These are phyloP conservation scores for Colletotrichum liaoningense DNA, from an alignment of 2,329 filamentous ascomycete genomes.

Conservation along the genomic window DNA sequence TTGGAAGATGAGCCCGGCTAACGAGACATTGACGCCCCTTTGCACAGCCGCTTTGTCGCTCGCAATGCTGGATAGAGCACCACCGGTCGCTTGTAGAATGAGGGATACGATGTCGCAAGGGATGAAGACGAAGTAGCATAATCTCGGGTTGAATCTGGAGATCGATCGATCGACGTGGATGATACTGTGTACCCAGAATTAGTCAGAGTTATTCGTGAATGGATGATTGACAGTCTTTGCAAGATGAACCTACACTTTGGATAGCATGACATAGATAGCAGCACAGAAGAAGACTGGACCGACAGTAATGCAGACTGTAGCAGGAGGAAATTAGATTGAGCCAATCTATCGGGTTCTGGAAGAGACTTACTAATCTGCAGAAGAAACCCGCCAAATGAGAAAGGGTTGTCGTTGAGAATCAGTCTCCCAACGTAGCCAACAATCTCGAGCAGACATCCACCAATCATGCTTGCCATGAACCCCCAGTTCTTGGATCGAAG, in stretches of 20 bases:
- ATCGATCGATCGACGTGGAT: slow-evolving; percentile 41
- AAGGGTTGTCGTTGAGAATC: slow-evolving; percentile 67
- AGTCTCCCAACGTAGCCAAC: slow-evolving; percentile 72
- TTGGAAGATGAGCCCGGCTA: slow-evolving; percentile 64
- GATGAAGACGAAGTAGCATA: slow-evolving; percentile 53
- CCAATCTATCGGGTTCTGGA: too few relatives aligned
- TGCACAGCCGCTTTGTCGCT: slow-evolving; percentile 38
- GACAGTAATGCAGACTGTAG: slow-evolving; percentile 44
- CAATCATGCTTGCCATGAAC: slow-evolving; percentile 60
- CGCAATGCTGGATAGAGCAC: slow-evolving; percentile 52
- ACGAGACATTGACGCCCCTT: slow-evolving; percentile 59
- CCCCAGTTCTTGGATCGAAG: slow-evolving; percentile 54
- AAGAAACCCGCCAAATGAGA: slow-evolving; percentile 68
- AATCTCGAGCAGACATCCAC: slow-evolving; percentile 67
- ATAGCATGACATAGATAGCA: slow-evolving; percentile 43
- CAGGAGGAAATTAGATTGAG: slow-evolving; percentile 38
- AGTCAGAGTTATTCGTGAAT: neutral
- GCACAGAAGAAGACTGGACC: slow-evolving; percentile 44
- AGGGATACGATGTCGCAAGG: slow-evolving; percentile 64
- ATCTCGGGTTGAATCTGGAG: slow-evolving; percentile 44
- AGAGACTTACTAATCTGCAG: slow-evolving; percentile 64
- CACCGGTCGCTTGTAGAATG: slow-evolving; percentile 63
- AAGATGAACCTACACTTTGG: slow-evolving; percentile 14
- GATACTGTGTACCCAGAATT: slow-evolving; percentile 27
- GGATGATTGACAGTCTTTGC: slow-evolving; percentile 39